Conservation (phyloP, 2,329 filamentous ascomycete species). For the Seiridium unicorne region DNA sequence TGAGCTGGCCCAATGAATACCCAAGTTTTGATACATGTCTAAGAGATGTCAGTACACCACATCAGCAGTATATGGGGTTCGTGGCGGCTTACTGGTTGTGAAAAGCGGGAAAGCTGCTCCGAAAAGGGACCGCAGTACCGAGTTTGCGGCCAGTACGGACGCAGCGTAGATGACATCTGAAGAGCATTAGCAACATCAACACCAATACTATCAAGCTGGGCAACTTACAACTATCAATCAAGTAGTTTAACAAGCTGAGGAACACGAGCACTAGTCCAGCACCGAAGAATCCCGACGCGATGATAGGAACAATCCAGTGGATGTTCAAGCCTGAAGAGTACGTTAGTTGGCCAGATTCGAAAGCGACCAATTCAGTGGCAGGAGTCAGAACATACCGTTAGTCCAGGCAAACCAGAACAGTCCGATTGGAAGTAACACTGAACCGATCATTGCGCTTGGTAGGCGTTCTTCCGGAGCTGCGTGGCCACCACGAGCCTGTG, state of each 20-base stretch:
- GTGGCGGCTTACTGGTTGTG: constrained; percentile 39
- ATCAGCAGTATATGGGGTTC: too few species aligned
- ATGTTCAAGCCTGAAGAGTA: constrained; percentile 31
- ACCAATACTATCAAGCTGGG: too few species aligned
- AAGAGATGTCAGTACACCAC: neutral
- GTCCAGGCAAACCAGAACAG: constrained; percentile 74
- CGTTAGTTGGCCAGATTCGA: neutral
- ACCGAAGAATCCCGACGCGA: constrained; percentile 33
- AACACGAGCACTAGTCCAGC: constrained; percentile 52
- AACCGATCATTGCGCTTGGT: constrained; percentile 59
- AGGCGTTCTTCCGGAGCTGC: constrained; percentile 67
- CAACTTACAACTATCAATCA: constrained; percentile 48
- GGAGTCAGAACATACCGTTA: constrained; percentile 31
- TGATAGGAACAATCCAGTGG: constrained; percentile 49
- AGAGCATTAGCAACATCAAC: neutral
- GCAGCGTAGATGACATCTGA: constrained; percentile 65
- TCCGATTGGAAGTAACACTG: constrained; percentile 59
- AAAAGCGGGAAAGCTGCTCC: constrained; percentile 74
- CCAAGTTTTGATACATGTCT: constrained; percentile 3
- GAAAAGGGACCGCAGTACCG: constrained; percentile 69
- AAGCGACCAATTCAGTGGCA: too few species aligned
- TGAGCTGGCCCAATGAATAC: constrained; percentile 5
- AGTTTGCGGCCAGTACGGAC: constrained; percentile 70
- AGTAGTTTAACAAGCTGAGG: constrained; percentile 54
- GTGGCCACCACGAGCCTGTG: constrained; percentile 38